These are phyloP conservation scores for Microcos paniculata DNA, from an alignment of 345 rosid species.

Conservation along the genomic window DNA sequence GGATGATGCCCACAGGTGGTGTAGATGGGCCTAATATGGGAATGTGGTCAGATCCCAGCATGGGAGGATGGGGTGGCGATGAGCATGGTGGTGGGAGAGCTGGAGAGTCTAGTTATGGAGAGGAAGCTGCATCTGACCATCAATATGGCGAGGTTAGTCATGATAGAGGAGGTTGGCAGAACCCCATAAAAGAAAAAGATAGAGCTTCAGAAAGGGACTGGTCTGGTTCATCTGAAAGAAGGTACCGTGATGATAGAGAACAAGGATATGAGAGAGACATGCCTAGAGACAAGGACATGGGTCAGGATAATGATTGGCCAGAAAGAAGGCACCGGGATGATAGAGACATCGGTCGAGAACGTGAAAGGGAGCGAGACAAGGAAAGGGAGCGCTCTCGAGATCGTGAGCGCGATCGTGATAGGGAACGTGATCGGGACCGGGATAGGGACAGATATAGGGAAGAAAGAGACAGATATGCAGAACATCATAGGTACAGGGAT, in stretches of 20 bases:
- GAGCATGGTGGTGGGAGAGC: constrained; percentile 74
- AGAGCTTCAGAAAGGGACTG: constrained; percentile 68
- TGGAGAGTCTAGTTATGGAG: constrained; percentile 82
- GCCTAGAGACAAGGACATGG: constrained; percentile 61
- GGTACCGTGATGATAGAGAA: constrained; percentile 70
- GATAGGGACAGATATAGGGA: constrained; percentile 66
- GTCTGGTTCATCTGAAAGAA: constrained; percentile 74
- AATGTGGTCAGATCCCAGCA: constrained; percentile 74
- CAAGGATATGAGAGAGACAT: constrained; percentile 51
- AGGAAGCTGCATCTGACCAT: constrained; percentile 83
- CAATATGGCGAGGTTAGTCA: constrained; percentile 71
- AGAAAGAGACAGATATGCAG: constrained; percentile 58
- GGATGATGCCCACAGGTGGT: constrained; percentile 66
- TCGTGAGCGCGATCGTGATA: constrained; percentile 46
- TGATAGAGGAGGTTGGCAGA: constrained; percentile 61
- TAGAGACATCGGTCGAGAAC: constrained; percentile 60
- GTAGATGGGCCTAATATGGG: constrained; percentile 79
- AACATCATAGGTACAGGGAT: constrained; percentile 57
- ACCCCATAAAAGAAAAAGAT: constrained; percentile 62
- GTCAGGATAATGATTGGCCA: constrained; percentile 53
- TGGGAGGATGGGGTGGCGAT: constrained; percentile 76
- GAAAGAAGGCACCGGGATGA: constrained; percentile 69
- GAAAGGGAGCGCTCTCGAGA: constrained; percentile 70
- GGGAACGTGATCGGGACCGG: constrained; percentile 59
- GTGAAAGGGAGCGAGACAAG: constrained; percentile 58